Conservation (phyloP, 2,329 filamentous ascomycete species). For the Talaromyces sp. region DNA sequence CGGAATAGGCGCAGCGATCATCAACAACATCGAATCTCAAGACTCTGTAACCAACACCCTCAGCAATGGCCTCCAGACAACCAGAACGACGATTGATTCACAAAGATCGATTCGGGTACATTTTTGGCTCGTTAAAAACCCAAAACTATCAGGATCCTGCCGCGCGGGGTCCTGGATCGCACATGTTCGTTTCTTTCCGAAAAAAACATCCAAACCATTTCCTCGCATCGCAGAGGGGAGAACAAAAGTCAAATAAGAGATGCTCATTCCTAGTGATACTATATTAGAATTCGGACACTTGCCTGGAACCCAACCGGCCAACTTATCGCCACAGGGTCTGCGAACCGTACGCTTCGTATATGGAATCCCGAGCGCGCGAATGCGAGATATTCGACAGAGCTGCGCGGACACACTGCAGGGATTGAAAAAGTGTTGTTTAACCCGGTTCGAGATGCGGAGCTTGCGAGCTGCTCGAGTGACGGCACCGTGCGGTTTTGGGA, state of each 20-base stretch:
- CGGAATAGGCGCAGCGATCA: background rate
- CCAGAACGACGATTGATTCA: conserved; percentile 40
- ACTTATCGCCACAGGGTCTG: conserved; percentile 79
- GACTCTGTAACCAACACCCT: background rate
- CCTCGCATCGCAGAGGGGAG: background rate
- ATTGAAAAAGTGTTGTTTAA: conserved; percentile 48
- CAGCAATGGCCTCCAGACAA: conserved; percentile 31
- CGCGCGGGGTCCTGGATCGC: conserved; percentile 49
- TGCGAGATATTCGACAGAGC: conserved; percentile 43
- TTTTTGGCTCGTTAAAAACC: conserved; percentile 64
- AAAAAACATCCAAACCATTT: background rate
- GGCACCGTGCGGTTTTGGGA: conserved; percentile 48
- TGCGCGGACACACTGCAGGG: conserved; percentile 42
- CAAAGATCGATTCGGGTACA: conserved; percentile 63
- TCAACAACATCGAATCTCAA: background rate
- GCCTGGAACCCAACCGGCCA: conserved; percentile 85
- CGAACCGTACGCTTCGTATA: conserved; percentile 82
- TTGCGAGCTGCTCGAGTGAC: conserved; percentile 46
- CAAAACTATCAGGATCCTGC: conserved; percentile 64
- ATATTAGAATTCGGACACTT: conserved; percentile 64
- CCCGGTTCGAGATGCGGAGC: conserved; percentile 43
- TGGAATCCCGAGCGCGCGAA: conserved; percentile 65
- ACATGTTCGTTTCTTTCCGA: conserved; percentile 47
- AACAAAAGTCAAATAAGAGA: background rate
- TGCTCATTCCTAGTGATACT: conserved; percentile 5